Conservation (phyloP, 305 asterid species). For the Solanum hybrid region DNA sequence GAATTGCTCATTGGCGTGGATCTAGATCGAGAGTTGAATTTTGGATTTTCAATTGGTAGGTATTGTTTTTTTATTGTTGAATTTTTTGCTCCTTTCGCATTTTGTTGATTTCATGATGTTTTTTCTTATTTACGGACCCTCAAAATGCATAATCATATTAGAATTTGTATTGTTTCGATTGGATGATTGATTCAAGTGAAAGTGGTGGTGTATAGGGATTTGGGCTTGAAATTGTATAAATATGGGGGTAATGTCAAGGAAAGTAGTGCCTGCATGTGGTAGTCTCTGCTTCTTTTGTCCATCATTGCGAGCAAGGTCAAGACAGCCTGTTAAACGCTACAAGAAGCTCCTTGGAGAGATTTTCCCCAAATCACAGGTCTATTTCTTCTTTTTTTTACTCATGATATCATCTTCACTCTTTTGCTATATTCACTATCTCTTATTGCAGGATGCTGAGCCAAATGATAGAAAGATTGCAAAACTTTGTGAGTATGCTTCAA, state of each 20-base stretch:
- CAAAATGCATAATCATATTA: not conserved
- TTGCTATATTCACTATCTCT: not conserved
- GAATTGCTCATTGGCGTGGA: not conserved
- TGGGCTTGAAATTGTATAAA: conserved; percentile 21
- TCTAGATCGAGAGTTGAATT: not conserved
- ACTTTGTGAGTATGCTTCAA: conserved; percentile 45
- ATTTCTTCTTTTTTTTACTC: not conserved
- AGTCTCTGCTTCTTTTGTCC: conserved; percentile 44
- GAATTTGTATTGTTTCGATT: not conserved
- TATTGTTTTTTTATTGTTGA: not conserved
- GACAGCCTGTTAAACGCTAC: conserved; percentile 51
- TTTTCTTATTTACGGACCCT: not conserved
- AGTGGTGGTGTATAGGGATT: not conserved
- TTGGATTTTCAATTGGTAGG: conserved; percentile 2
- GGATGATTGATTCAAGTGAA: not conserved
- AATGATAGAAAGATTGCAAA: conserved; percentile 41
- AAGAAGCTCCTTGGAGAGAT: conserved; percentile 42
- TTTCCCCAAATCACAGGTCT: conserved; percentile 44
- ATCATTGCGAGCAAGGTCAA: conserved; percentile 45
- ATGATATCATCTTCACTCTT: not conserved
- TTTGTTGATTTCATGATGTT: not conserved
- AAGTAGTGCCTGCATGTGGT: conserved; percentile 45
- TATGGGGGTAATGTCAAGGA: conserved; percentile 52
- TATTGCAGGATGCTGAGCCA: conserved; percentile 34
- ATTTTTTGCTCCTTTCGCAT: not conserved